Conservation (phyloP, 805 yeast genomes). For the Ogataea nonfermentans region DNA sequence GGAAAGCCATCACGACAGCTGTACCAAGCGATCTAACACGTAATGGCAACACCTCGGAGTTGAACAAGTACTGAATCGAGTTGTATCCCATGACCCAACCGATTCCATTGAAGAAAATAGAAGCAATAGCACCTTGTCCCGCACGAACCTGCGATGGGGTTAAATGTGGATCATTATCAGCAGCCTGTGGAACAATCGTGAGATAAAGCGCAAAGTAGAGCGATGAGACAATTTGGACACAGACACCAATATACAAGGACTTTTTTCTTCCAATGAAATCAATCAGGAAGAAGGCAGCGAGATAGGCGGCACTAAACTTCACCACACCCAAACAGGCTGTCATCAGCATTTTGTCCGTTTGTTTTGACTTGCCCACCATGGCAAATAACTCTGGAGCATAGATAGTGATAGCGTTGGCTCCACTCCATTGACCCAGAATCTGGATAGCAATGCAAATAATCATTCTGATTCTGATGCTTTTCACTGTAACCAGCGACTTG, state of each 20-base stretch:
- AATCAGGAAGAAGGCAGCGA: conserved; percentile 51
- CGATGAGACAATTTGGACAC: conserved; percentile 41
- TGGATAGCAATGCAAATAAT: conserved; percentile 43
- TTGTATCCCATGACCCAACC: conserved; percentile 65
- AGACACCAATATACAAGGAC: conserved; percentile 48
- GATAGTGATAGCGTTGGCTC: conserved; percentile 54
- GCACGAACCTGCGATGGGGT: conserved; percentile 37
- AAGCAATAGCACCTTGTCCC: conserved; percentile 48
- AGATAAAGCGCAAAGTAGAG: conserved; percentile 49
- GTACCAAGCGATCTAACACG: conserved; percentile 49
- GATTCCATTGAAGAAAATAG: conserved; percentile 47
- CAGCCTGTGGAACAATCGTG: conserved; percentile 43
- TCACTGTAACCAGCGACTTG: conserved; percentile 38
- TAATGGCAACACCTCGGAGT: conserved; percentile 55
- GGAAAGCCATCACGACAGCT: conserved; percentile 52
- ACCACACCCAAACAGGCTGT: conserved; percentile 55
- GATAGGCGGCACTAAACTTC: conserved; percentile 47
- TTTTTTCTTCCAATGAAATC: conserved; percentile 53
- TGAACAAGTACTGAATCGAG: conserved; percentile 51
- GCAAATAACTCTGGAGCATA: conserved; percentile 54
- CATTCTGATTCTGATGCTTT: conserved; percentile 46
- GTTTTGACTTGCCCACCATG: conserved; percentile 44
- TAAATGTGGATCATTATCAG: conserved; percentile 31
- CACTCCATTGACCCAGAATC: conserved; percentile 58
- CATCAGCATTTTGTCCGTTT: conserved; percentile 40